These are phyloP conservation scores for Penicillium mononematosum DNA, from an alignment of 495 filamentous ascomycete species.

Conservation along the genomic window DNA sequence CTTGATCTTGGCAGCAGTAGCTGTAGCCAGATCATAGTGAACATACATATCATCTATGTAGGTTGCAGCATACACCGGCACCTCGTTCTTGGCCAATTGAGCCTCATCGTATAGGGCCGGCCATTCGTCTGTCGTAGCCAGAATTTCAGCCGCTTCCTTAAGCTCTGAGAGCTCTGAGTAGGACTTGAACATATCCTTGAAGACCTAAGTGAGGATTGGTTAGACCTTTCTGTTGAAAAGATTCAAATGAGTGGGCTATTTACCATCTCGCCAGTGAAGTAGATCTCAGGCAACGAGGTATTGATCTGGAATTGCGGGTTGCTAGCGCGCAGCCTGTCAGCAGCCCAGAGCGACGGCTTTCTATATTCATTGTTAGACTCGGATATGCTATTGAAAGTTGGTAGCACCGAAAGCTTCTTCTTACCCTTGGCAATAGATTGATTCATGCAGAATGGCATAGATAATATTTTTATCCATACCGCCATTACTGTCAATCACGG, in stretches of 20 bases:
- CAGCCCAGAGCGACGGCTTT: constrained; percentile 61
- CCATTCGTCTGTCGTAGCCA: constrained; percentile 70
- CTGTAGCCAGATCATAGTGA: constrained; percentile 66
- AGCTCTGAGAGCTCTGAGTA: constrained; percentile 69
- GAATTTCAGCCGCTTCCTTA: constrained; percentile 61
- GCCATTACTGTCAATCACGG: constrained; percentile 60
- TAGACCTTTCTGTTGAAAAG: background rate
- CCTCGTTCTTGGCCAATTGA: constrained; percentile 71
- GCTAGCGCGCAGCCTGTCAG: constrained; percentile 49
- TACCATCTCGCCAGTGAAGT: constrained; percentile 90
- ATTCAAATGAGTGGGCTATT: background rate
- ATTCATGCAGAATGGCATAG: constrained; percentile 84
- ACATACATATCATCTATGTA: constrained; percentile 96
- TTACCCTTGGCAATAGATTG: constrained; percentile 71
- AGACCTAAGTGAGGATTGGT: constrained; percentile 48
- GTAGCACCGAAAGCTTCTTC: background rate
- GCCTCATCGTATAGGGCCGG: constrained; percentile 70
- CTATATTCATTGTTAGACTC: constrained; percentile 31
- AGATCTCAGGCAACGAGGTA: constrained; percentile 55
- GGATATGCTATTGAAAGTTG: background rate
- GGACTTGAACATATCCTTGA: constrained; percentile 73
- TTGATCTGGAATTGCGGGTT: constrained; percentile 46
- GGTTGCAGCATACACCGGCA: constrained; percentile 85
- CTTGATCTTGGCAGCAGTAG: constrained; percentile 73
- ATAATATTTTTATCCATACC: constrained; percentile 73